Base-by-base conservation (phyloP, 345 rosid genomes). In the Gossypium rotundifolium region DNA sequence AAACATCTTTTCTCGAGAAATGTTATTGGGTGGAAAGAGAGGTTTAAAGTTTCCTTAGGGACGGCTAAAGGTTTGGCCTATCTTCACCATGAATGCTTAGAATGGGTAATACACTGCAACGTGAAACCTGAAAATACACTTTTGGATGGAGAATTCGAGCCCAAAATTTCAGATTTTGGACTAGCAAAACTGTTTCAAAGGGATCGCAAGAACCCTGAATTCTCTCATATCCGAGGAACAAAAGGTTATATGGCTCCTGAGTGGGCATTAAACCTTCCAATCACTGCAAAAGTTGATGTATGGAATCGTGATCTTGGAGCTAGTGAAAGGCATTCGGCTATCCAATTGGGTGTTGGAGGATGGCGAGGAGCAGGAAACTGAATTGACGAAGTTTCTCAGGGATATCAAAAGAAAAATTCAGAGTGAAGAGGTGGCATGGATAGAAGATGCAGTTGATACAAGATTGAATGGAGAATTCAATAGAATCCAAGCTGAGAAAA, bases 101-200 rank as follows among this genome's bases (percentile, higher is more conserved):
- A 85, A 49, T 83, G 85, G 79, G 83, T 87, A 61, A 74, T 87
- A 49, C 92, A 87, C 54, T 88, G 90, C 1, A 88, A 88, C 66
- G 80, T 87, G 16, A 87, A 88, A 76, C 88, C 90, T n/a, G 86
- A 85, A 61, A 88, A 87, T 76, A 82, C 87, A 54, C 80, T 88
- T 71, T 81, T 88, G 20, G 87, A 85, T 55, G 74, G 58, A 5
- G 83, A 81, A n/a, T 81, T 81, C 51, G 82, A 85, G 44, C 85
- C 92, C 53, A 86, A 85, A 74, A 82, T 88, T 42, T 80, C 87
- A 2, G 92, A 87, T 49, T 88, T 87, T 11, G 92, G 87, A 20
- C 79, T 87, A 1, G 86, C 89, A 3, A 87, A 84, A 80, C 82
- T 88, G 72, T 71, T 69, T 6, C 79, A 72, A 45, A 76, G 81